Evolutionary conservation across 805 yeast genomes (phyloP), one percentile per base, ranked within the genome.

Genomic region (Yamadazyma scolyti): DNA sequence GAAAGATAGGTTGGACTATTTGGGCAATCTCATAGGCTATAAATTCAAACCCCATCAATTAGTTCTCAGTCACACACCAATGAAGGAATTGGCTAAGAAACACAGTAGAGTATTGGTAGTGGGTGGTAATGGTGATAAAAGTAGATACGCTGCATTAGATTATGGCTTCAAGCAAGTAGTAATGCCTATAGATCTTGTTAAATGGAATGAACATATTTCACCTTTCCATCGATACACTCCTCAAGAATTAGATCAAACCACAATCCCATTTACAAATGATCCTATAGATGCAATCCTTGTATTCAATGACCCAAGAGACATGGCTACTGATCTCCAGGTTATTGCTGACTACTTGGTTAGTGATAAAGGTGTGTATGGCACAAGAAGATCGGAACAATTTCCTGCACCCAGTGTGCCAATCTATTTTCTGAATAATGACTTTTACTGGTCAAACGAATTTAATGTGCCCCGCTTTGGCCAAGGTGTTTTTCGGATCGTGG

Each of bases 61-160:
- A 25, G 77, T 89, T 11, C 94, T 84, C 55, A 77, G 90, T 23
- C 97, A 89, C 32, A 87, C 97, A 0, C 96, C 96, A 1, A 77
- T 81, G 69, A 73, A 72, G 42, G 18, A 20, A n/a, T 20, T 34
- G 15, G 25, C 28, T 24, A 3, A 20, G 5, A 16, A 31, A 21
- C 77, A 68, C 40, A 58, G 73, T 28, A 63, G 86, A 10, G 88
- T 89, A 5, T 59, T 89, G 36, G 86, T 84, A 2, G 81, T 88
- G 12, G 97, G 97, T n/a, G 94, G 94, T 4, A 77, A 73, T 8
- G 73, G 70, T 3, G 85, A 80, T 45, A 58, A 65, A 14, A 78
- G 85, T n/a, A 68, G 94, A 25, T 58, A 67, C 14, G 94, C 84
- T 16, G 96, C 96, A 0, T 52, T 65, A 30, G 62, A 56, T 6